Conservation (phyloP, 164 flowering plant species). For the Umbilicus rupestris region DNA sequence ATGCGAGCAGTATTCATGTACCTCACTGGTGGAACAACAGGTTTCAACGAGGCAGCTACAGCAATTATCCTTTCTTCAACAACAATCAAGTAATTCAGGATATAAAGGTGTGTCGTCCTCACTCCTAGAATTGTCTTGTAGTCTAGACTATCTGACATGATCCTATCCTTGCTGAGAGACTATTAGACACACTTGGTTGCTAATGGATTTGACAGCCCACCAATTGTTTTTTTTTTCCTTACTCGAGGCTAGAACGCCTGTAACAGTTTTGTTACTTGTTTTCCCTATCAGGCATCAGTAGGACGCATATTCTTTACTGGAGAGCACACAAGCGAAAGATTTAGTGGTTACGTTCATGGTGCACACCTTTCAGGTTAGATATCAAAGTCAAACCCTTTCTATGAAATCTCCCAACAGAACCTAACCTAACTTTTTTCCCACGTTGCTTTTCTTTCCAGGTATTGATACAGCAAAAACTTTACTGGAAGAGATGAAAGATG, state of each 20-base stretch:
- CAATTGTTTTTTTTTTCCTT: background rate
- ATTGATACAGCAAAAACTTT: slow-evolving; percentile 55
- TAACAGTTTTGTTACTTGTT: background rate
- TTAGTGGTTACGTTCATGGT: slow-evolving; percentile 87
- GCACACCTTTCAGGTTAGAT: slow-evolving; percentile 73
- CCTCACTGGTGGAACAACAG: slow-evolving; percentile 98
- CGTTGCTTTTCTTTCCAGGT: slow-evolving; percentile 29
- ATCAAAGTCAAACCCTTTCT: background rate
- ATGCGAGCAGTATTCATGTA: slow-evolving; percentile 63
- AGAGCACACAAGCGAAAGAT: slow-evolving; percentile 82
- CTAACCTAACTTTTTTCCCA: background rate
- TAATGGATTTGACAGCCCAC: too few relatives aligned
- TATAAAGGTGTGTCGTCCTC: slow-evolving; percentile 41
- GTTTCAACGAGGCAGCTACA: slow-evolving; percentile 94
- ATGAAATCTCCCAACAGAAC: background rate
- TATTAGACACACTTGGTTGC: background rate
- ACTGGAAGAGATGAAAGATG: slow-evolving; percentile 44
- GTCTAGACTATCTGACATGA: background rate
- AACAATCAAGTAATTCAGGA: slow-evolving; percentile 37
- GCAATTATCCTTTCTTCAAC: slow-evolving; percentile 69
- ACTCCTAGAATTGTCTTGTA: background rate
- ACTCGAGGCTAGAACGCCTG: background rate
- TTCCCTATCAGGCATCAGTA: slow-evolving; percentile 56
- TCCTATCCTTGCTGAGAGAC: background rate
- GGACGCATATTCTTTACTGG: slow-evolving; percentile 79